A percentile compares a stretch with the other conserved stretches of the same genome.
phyloP scores from a whole-genome alignment of 306 rosid species.

The Sphenostylis stenocarpa region DNA sequence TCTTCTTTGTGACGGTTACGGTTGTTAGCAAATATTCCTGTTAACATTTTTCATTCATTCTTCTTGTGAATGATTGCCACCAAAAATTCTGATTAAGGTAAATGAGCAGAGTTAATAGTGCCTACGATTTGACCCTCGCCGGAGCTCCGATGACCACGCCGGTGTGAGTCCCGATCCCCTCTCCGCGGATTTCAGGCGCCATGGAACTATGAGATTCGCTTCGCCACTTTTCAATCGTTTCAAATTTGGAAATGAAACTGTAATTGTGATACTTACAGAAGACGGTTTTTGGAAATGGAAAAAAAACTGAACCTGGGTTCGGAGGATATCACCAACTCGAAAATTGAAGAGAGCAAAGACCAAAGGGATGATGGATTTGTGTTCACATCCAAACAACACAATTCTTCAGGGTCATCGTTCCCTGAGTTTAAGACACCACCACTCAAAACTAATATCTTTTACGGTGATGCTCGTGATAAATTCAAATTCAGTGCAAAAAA shows the following conservation, averaged over 20 bases:
- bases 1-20: neutral
- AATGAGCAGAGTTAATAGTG: neutral
- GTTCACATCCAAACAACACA: neutral
- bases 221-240: neutral
- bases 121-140: neutral
- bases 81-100: neutral
- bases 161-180: neutral
- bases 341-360: neutral
- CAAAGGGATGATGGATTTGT: neutral
- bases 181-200: neutral
- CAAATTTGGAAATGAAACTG: neutral
- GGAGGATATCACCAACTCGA: neutral
- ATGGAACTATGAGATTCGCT: neutral
- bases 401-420: neutral
- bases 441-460: neutral
- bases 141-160: neutral
- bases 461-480: neutral
- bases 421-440: neutral
- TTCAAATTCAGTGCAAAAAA: neutral
- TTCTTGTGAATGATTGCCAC: neutral
- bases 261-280: neutral
- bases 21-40: neutral
- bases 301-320: neutral
- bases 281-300: slow-evolving; percentile 9
- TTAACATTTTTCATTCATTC: neutral